Conservation (phyloP, 108 stramenopile genomes). For the Aurantiochytrium sp. region DNA sequence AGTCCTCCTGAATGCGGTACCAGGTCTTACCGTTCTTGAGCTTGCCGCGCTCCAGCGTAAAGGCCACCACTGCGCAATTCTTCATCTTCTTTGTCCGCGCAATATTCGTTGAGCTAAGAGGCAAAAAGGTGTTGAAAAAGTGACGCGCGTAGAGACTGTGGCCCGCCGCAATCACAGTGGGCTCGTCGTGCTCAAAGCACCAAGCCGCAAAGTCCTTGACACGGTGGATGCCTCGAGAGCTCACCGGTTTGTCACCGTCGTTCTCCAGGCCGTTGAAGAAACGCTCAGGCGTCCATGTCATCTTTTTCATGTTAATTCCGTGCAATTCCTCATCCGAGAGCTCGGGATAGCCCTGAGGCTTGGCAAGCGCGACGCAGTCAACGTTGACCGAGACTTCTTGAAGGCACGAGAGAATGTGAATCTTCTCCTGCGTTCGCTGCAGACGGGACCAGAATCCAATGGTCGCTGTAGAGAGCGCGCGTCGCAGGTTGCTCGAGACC, state of each 20-base stretch:
- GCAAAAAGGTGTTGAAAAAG: constrained; percentile 28
- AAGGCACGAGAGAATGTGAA: constrained; percentile 23
- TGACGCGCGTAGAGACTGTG: constrained; percentile 21
- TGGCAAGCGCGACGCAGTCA: constrained; percentile 17
- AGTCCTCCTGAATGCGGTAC: background rate
- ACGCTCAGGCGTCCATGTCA: background rate
- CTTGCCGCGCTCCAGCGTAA: background rate
- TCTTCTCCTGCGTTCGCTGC: constrained; percentile 16
- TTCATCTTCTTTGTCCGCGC: constrained; percentile 3
- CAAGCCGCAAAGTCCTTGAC: constrained; percentile 24
- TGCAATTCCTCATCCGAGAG: constrained; percentile 14
- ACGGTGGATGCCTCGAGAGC: constrained; percentile 21
- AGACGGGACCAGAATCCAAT: constrained; percentile 22
- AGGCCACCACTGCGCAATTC: background rate
- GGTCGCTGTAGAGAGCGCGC: constrained; percentile 24
- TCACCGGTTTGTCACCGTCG: constrained; percentile 21
- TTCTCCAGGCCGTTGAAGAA: constrained; percentile 17
- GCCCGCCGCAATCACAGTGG: constrained; percentile 28
- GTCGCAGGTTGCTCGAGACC: constrained; percentile 15
- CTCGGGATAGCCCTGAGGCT: constrained; percentile 18
- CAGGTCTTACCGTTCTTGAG: constrained; percentile 1
- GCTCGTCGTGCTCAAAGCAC: constrained; percentile 23
- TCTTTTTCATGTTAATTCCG: background rate
- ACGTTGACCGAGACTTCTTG: constrained; percentile 27
- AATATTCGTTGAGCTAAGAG: background rate